Evolutionary conservation across 345 rosid species (phyloP).

Genomic region (Bruguiera gymnorhiza): DNA sequence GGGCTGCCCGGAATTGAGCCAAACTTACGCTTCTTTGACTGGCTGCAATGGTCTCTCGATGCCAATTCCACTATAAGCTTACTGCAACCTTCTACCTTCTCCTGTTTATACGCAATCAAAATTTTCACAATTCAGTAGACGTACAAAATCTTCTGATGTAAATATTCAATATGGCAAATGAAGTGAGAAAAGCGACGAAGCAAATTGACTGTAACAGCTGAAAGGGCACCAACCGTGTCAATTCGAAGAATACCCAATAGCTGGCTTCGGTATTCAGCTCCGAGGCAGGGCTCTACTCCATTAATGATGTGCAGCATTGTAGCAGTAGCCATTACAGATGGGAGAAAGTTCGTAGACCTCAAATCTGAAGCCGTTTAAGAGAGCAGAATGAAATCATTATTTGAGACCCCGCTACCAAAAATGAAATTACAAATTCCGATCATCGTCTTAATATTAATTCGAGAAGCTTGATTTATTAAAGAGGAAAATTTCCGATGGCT

Average conservation of each 20-base stretch:
- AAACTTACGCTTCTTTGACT: conserved; percentile 56
- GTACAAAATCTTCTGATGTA: conserved; percentile 2
- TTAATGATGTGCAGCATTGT: conserved; percentile 72
- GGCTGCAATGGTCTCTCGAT: conserved; percentile 8
- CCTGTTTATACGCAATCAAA: conserved; percentile 41
- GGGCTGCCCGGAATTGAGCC: conserved; percentile 58
- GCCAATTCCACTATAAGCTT: conserved; percentile 43
- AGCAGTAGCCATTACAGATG: conserved; percentile 82
- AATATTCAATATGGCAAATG: too few species aligned
- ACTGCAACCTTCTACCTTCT: conserved; percentile 49
- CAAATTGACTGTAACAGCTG: too few species aligned
- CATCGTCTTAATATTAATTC: background rate
- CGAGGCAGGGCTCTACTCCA: conserved; percentile 49
- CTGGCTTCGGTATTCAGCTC: conserved; percentile 47
- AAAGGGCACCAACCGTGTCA: conserved; percentile 41
- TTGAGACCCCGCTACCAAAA: background rate
- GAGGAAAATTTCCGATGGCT: conserved; percentile 10
- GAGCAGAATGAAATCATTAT: background rate
- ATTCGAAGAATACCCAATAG: conserved; percentile 54
- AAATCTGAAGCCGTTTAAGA: conserved; percentile 43
- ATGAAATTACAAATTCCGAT: background rate
- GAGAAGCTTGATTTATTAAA: background rate
- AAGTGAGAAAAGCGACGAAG: too few species aligned
- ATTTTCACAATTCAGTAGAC: background rate
- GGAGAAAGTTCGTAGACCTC: conserved; percentile 59